Conservation (phyloP, 306 rosid genomes). For the Carpinus fangiana region DNA sequence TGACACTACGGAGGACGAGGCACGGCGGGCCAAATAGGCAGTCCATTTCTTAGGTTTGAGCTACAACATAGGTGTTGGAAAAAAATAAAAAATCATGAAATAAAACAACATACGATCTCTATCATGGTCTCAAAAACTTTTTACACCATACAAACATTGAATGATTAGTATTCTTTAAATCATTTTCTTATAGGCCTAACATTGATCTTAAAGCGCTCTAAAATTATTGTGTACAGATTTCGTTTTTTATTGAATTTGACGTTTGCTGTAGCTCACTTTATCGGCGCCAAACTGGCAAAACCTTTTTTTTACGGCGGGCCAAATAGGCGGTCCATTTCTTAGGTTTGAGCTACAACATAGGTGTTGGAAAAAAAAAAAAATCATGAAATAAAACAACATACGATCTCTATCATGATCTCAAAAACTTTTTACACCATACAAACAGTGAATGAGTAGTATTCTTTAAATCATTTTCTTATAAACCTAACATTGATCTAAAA, state of each 20-base stretch:
- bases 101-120: neutral
- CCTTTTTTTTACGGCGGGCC: neutral
- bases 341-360: neutral
- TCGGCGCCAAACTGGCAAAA: too few relatives aligned
- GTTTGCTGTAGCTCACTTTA: too few relatives aligned
- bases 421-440: too few relatives aligned
- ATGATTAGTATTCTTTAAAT: neutral
- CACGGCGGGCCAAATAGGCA: neutral
- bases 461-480: neutral
- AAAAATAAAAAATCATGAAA: too few relatives aligned
- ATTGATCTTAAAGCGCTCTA: too few relatives aligned
- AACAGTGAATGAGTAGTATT: neutral
- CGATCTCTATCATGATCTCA: neutral
- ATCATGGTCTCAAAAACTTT: too few relatives aligned
- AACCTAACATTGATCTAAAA: too few relatives aligned
- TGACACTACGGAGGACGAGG: neutral
- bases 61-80: neutral
- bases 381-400: too few relatives aligned
- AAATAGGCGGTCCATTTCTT: neutral
- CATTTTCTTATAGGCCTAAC: too few relatives aligned
- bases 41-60: neutral
- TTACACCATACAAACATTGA: neutral
- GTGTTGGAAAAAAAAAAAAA: too few relatives aligned
- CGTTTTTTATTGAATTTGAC: too few relatives aligned
- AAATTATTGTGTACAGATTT: too few relatives aligned